phyloP scores from a whole-genome alignment of 2,329 filamentous ascomycete species.

The Endothia cerciana region DNA sequence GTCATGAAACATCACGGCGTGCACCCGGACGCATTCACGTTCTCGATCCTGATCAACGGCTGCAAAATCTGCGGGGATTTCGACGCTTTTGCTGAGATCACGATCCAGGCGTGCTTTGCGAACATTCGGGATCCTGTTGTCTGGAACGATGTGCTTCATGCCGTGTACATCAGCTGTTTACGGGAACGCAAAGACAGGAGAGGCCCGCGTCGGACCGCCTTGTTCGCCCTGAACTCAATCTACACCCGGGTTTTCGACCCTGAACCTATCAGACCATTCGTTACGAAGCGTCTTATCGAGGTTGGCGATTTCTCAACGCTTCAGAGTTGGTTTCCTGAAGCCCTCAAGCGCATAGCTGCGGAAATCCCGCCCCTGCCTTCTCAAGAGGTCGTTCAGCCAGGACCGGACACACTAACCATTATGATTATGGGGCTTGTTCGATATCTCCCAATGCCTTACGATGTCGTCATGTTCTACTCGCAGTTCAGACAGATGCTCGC shows the following conservation, averaged over 20 bases:
- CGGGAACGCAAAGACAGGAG: constrained; percentile 42
- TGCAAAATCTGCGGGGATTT: constrained; percentile 64
- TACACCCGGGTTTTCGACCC: constrained; percentile 54
- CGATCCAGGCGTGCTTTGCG: constrained; percentile 54
- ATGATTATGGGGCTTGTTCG: constrained; percentile 54
- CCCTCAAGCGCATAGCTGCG: constrained; percentile 28
- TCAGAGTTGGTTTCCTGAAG: constrained; percentile 19
- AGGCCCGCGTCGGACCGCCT: constrained; percentile 35
- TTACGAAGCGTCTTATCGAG: constrained; percentile 32
- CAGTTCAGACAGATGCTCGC: constrained; percentile 50
- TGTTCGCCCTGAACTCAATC: constrained; percentile 52
- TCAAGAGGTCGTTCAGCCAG: constrained; percentile 39
- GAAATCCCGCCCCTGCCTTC: constrained; percentile 29
- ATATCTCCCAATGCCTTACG: constrained; percentile 43
- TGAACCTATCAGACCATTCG: constrained; percentile 47
- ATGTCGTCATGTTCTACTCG: constrained; percentile 50
- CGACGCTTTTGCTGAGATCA: constrained; percentile 56
- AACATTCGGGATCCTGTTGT: constrained; percentile 52
- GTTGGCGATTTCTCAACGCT: constrained; percentile 8
- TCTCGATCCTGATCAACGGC: constrained; percentile 70
- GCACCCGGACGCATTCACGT: constrained; percentile 67
- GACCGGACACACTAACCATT: constrained; percentile 45
- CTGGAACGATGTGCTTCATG: constrained; percentile 57
- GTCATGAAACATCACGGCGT: constrained; percentile 63
- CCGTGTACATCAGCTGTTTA: constrained; percentile 50